phyloP scores from a whole-genome alignment of 768 basidiomycete genomes.

The Tulasnella sp. region DNA sequence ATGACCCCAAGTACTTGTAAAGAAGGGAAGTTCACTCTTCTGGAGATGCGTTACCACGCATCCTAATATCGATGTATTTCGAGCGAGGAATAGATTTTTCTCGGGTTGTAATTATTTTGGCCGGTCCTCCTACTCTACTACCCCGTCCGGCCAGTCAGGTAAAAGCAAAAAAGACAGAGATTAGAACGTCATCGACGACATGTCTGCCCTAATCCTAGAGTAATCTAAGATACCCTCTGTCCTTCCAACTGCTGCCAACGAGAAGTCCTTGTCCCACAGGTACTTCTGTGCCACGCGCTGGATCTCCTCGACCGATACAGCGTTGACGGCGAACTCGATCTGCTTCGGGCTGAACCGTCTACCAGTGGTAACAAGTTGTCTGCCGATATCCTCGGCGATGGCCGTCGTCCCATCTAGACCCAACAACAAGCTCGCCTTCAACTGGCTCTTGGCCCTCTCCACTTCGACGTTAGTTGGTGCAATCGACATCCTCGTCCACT shows the following conservation, averaged over 20 bases:
- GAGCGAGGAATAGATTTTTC: neutral
- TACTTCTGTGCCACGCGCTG: slow-evolving; percentile 92
- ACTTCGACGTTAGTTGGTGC: slow-evolving; percentile 77
- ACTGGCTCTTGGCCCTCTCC: slow-evolving; percentile 95
- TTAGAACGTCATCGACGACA: slow-evolving; percentile 34
- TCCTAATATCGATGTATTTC: too few species aligned
- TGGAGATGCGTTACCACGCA: too few species aligned
- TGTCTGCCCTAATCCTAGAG: slow-evolving; percentile 51
- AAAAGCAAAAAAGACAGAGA: neutral
- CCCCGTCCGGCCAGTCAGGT: too few species aligned
- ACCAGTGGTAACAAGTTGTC: slow-evolving; percentile 92
- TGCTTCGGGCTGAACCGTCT: slow-evolving; percentile 83
- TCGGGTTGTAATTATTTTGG: neutral
- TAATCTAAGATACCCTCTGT: slow-evolving; percentile 92
- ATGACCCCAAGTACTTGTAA: neutral
- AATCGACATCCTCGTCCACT: slow-evolving; percentile 93
- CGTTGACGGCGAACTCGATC: slow-evolving; percentile 86
- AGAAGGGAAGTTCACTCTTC: neutral
- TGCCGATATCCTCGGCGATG: slow-evolving; percentile 96
- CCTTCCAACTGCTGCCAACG: slow-evolving; percentile 80
- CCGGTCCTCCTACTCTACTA: too few species aligned
- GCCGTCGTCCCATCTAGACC: slow-evolving; percentile 93
- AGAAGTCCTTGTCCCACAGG: slow-evolving; percentile 91
- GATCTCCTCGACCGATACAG: slow-evolving; percentile 80
- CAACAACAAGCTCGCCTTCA: slow-evolving; percentile 88